Evolutionary conservation across 805 yeast genomes (phyloP), one percentile per base, ranked within the genome.

Genomic region (Barnettozyma sucrosica): DNA sequence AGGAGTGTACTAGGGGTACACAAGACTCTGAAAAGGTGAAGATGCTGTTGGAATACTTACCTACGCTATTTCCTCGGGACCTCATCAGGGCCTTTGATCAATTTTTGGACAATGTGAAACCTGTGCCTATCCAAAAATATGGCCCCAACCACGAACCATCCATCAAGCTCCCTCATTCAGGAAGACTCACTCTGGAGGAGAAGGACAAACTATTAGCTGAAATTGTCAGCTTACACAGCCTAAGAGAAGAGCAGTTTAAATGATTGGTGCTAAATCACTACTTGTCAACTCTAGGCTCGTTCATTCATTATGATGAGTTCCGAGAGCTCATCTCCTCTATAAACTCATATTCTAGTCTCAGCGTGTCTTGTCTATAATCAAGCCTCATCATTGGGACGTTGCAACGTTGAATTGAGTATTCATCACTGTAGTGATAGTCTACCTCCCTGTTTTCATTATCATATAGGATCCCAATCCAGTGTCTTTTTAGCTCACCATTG

Each of bases 371-470:
- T 33, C 65, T 47, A 23, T 55, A 61, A 14, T 55, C 57, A 16
- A 57, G 42, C 42, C 65, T 54, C 63, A 60, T 60, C 9, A 49
- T 45, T 2, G 65, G 65, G 0, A 60, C 64, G 45, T 61, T 60
- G 18, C 53, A 44, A 44, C 63, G 54, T 45, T 60, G 63, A 3
- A 60, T 48, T 0, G 57, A 53, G 39, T 51, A 59, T 2, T 60
- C 65, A 48, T 60, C 64, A 8, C 41, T 16, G 16, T 55, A 49
- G 5, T 41, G 49, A 10, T 50, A 49, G 39, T 53, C 59, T 2
- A 46, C 14, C 3, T 25, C 42, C 18, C 38, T 41, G 23, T 16
- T 13, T 5, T 1, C 23, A 7, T 46, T 44, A 4, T 47, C 44
- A 32, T 57, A 57, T 32, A 49, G 36, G 0, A 55, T 47, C 3